Evolutionary conservation across 108 stramenopile species (phyloP).

Genomic region (Craspedostauros australis): DNA sequence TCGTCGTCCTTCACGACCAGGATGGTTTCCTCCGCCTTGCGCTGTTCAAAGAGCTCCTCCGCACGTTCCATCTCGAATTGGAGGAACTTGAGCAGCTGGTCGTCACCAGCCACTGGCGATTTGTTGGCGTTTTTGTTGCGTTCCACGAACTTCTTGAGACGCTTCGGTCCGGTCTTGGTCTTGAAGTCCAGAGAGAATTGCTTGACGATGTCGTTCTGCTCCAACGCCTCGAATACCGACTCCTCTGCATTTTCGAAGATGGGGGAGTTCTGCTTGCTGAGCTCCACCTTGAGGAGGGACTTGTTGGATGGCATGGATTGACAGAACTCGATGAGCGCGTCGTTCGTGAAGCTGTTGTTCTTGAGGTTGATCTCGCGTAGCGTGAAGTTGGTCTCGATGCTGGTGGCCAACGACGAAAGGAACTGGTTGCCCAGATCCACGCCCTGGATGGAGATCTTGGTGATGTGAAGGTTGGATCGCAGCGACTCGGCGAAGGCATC

Average conservation of each 20-base stretch:
- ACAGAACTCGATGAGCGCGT: conserved; percentile 31
- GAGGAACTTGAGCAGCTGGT: conserved; percentile 21
- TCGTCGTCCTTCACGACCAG: conserved; percentile 17
- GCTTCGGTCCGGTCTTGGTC: conserved; percentile 11
- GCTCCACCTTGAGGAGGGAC: conserved; percentile 1
- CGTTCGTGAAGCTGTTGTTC: conserved; percentile 30
- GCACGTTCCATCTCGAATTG: conserved; percentile 17
- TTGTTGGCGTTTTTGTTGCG: conserved; percentile 6
- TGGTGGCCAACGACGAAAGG: conserved; percentile 18
- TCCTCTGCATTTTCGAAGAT: conserved; percentile 3
- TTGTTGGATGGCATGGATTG: conserved; percentile 14
- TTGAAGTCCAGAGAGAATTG: conserved; percentile 19
- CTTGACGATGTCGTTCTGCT: conserved; percentile 10
- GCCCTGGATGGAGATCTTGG: conserved; percentile 16
- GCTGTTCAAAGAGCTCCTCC: conserved; percentile 16
- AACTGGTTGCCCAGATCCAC: conserved; percentile 36
- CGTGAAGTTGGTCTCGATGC: conserved; percentile 29
- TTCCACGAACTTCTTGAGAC: conserved; percentile 12
- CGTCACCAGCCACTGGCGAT: background rate
- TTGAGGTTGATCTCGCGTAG: conserved; percentile 32
- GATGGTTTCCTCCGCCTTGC: conserved; percentile 6
- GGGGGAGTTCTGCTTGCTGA: conserved; percentile 4
- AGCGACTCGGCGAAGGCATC: conserved; percentile 20
- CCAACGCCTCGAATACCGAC: conserved; percentile 17
- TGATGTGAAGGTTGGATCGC: conserved; percentile 27